A percentile compares a stretch with the other conserved stretches of the same genome.
Evolutionary conservation across 345 rosid species (phyloP).

Genomic region (Eutrema yunnanense): DNA sequence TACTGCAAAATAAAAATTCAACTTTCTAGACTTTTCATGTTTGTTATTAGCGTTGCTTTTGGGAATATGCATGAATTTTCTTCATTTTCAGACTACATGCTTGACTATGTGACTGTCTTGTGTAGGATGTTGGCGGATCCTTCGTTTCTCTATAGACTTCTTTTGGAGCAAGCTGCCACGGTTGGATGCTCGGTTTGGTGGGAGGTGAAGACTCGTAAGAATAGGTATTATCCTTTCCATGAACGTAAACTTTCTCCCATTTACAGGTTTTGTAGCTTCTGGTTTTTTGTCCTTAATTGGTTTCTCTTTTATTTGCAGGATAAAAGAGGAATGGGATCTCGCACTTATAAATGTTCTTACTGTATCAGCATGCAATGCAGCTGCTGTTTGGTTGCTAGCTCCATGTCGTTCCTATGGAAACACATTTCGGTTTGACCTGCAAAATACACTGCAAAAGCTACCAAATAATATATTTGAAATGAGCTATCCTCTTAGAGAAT

Average conservation of each 20-base stretch:
- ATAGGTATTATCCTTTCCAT: conserved; percentile 44
- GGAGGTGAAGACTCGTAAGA: conserved; percentile 84
- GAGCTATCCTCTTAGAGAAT: conserved; percentile 90
- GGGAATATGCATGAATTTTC: not conserved
- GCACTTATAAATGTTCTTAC: conserved; percentile 86
- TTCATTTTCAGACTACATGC: not conserved
- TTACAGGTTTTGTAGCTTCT: not conserved
- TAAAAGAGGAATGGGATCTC: conserved; percentile 93
- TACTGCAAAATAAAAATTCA: not conserved
- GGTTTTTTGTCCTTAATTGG: conserved; percentile 11
- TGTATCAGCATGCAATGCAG: conserved; percentile 74
- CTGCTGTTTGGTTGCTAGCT: conserved; percentile 86
- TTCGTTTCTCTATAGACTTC: conserved; percentile 71
- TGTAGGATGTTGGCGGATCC: conserved; percentile 96
- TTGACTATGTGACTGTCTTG: conserved; percentile 18
- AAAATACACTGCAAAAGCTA: conserved; percentile 90
- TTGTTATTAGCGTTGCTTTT: not conserved
- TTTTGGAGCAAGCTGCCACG: conserved; percentile 85
- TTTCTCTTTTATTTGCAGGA: conserved; percentile 33
- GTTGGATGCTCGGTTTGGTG: conserved; percentile 83
- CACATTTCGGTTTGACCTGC: conserved; percentile 84
- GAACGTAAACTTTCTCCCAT: not conserved
- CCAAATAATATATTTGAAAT: conserved; percentile 89
- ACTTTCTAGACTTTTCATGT: not conserved
- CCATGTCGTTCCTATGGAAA: conserved; percentile 94